Evolutionary conservation across 345 rosid species (phyloP), one percentile per base, ranked within the genome.

Genomic region (Gossypium sturtianum): DNA sequence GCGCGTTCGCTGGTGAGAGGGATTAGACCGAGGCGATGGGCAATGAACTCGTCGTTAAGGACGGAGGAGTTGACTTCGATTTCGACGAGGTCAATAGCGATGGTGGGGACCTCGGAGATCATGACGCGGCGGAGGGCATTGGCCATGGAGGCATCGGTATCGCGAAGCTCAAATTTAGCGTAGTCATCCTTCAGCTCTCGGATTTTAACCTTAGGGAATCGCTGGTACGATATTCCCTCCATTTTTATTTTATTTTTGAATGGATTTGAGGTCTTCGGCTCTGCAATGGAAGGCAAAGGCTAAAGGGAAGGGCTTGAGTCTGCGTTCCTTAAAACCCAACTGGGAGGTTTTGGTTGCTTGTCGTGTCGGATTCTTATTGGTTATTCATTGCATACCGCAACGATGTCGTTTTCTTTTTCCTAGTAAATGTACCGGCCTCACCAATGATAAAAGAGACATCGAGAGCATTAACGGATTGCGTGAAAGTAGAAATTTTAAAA

Each of bases 61-160:
- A 91, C 99, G 17, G 97, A 86, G 9, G 99, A 92, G 70, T 94
- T 92, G 27, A 91, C 88, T 77, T 91, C 92, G 80, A 93, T 94
- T 79, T 94, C 96, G 54, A 95, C 97, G 10, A 95, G 92, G 85
- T 95, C 98, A 74, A 95, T 95, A 61, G 99, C 98, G 38, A 93
- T 84, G 13, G 97, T 95, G 8, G 99, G 99, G 25, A 95, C 99
- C 77, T 95, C 98, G 0, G 98, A 90, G 71, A 95, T 91, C 99
- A 93, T 95, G 2, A 95, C 89, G 71, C 97, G 98, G 29, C 99
- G 97, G 75, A 95, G 94, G 19, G 99, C 98, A 77, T 95, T 95
- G 12, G 99, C 98, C 80, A 93, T 74, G 41, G 97, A 93, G 7
- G 90, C 87, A 61, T 95, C 97, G 20, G 98, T 93, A 66, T 91